These are phyloP conservation scores for Prunus fruticosa DNA, from an alignment of 306 rosid genomes.

Conservation along the genomic window DNA sequence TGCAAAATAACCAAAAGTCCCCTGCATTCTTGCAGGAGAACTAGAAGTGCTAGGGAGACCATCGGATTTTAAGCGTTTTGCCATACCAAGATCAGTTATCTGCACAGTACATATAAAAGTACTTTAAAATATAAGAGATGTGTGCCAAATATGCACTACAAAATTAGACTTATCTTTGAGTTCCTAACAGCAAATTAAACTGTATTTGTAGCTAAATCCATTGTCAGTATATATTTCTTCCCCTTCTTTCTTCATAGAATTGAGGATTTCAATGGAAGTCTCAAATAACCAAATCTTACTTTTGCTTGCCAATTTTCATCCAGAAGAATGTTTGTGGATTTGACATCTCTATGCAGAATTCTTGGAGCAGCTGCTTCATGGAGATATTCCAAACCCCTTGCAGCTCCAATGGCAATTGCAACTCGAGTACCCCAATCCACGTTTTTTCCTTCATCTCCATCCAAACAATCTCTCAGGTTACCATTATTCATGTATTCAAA, in stretches of 20 bases:
- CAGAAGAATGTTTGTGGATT: constrained; percentile 93
- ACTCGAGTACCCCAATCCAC: constrained; percentile 85
- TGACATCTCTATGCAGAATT: constrained; percentile 92
- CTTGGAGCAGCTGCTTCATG: constrained; percentile 99
- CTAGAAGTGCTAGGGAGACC: constrained; percentile 69
- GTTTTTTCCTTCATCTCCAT: constrained; percentile 49
- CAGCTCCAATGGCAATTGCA: constrained; percentile 90
- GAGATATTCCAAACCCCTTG: constrained; percentile 94
- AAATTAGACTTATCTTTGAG: background rate
- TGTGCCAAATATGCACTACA: background rate
- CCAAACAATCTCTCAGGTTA: constrained; percentile 82
- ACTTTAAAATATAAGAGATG: constrained; percentile 1
- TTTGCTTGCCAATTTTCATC: constrained; percentile 85
- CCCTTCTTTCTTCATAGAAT: constrained; percentile 3
- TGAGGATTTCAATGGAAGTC: constrained; percentile 2
- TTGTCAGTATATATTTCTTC: background rate
- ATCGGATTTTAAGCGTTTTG: constrained; percentile 66
- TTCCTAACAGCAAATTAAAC: constrained; percentile 2
- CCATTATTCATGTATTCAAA: constrained; percentile 83
- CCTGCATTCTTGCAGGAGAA: constrained; percentile 93
- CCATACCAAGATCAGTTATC: constrained; percentile 99
- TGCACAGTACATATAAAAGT: constrained; percentile 28
- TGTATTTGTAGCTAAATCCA: background rate
- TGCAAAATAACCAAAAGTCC: constrained; percentile 99
- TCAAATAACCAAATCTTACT: constrained; percentile 42